Conservation (phyloP, 805 yeast species). For the Lipomyces mesembrius region DNA sequence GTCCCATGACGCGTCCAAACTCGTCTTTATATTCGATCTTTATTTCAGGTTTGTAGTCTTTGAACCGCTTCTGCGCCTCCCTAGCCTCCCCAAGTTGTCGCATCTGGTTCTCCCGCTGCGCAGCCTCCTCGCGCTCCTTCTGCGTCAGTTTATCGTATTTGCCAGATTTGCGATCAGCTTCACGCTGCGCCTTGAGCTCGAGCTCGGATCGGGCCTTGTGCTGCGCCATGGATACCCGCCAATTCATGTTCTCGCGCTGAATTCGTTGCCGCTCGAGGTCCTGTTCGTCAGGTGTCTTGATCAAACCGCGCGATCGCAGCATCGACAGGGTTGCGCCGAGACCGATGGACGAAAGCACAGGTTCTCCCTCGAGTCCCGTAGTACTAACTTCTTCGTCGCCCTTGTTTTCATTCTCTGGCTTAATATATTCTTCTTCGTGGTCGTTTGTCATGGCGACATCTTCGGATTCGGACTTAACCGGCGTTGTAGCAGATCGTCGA, state of each 20-base stretch:
- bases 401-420: conserved; percentile 6
- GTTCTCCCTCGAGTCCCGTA: conserved; percentile 36
- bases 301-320: conserved; percentile 43
- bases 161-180: conserved; percentile 38
- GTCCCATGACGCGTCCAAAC: conserved; percentile 59
- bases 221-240: conserved; percentile 37
- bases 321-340: conserved; percentile 48
- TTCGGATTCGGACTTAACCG: not conserved
- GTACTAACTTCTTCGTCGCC: conserved; percentile 27
- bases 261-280: conserved; percentile 38
- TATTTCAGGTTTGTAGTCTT: conserved; percentile 52
- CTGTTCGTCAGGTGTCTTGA: conserved; percentile 38
- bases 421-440: conserved; percentile 4
- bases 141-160: conserved; percentile 42
- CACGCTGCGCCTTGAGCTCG: conserved; percentile 37
- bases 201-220: conserved; percentile 36
- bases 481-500: not conserved
- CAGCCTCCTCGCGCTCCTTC: conserved; percentile 45
- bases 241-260: conserved; percentile 36
- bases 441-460: not conserved
- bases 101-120: conserved; percentile 41
- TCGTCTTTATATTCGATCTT: conserved; percentile 65
- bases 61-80: conserved; percentile 44
- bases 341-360: conserved; percentile 43
- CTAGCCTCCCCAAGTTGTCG: conserved; percentile 44